A percentile compares a stretch with the other conserved stretches of the same genome.
Conservation (phyloP, 163 green algal genomes). For the Scenedesmus sp. region DNA sequence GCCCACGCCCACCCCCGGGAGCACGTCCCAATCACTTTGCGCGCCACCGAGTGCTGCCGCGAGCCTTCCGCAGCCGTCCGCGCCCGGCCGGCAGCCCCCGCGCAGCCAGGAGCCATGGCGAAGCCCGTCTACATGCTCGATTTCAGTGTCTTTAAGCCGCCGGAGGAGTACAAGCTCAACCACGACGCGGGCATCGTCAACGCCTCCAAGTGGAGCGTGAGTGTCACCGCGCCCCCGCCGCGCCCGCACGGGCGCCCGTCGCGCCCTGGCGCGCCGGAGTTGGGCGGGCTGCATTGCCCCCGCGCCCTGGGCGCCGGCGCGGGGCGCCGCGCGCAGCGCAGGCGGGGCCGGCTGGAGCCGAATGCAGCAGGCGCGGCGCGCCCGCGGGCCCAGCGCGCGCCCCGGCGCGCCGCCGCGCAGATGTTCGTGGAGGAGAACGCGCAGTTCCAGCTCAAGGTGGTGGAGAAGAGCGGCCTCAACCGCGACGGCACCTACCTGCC, state of each 20-base stretch:
- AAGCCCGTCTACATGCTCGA: slow-evolving; percentile 45
- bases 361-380: background rate
- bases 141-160: slow-evolving; percentile 46
- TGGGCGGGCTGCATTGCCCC: background rate
- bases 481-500: slow-evolving; percentile 54
- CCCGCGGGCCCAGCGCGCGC: background rate
- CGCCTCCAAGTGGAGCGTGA: slow-evolving; percentile 39
- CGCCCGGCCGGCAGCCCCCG: too few relatives aligned
- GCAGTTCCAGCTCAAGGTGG: slow-evolving; percentile 51
- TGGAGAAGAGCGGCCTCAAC: slow-evolving; percentile 48
- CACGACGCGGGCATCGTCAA: slow-evolving; percentile 41
- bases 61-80: too few relatives aligned
- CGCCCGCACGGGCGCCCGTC: too few relatives aligned
- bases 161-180: slow-evolving; percentile 45
- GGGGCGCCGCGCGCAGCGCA: too few relatives aligned
- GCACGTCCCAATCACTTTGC: too few relatives aligned
- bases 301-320: background rate
- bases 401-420: slow-evolving; percentile 13
- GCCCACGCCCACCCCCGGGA: too few relatives aligned
- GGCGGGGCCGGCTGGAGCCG: too few relatives aligned
- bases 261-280: too few relatives aligned
- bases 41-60: too few relatives aligned
- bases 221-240: slow-evolving; percentile 11
- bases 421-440: slow-evolving; percentile 50
- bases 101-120: background rate